These are phyloP conservation scores for Aspergillus sclerotialis DNA, from an alignment of 2,329 filamentous ascomycete species.

Conservation along the genomic window DNA sequence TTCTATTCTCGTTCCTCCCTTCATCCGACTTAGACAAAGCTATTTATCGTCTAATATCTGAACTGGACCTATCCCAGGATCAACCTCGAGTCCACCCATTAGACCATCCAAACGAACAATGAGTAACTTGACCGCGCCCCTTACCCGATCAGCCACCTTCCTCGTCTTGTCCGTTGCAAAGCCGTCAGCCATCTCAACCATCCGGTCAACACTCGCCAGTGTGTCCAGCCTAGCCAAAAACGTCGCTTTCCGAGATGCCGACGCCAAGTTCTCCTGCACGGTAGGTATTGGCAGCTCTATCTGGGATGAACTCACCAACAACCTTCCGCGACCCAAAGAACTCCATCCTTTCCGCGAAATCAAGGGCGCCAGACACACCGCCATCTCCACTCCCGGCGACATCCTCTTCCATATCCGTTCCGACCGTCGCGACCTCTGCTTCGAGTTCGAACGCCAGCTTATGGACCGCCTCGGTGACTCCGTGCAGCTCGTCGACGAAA, in stretches of 20 bases:
- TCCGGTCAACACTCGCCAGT: conserved; percentile 40
- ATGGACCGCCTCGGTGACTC: conserved; percentile 43
- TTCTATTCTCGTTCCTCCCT: no score
- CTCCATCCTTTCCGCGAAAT: conserved; percentile 46
- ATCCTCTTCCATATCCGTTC: conserved; percentile 54
- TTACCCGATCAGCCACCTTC: conserved; percentile 50
- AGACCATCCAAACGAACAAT: neutral
- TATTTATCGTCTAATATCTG: no score
- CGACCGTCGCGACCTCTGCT: conserved; percentile 50
- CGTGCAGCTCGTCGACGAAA: conserved; percentile 46
- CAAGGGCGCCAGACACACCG: conserved; percentile 44
- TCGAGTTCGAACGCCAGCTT: conserved; percentile 53
- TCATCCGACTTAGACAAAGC: no score
- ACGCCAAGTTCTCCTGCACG: conserved; percentile 44
- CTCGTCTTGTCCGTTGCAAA: conserved; percentile 41
- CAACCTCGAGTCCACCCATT: no score
- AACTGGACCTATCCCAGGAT: neutral
- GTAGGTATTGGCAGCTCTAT: conserved; percentile 48
- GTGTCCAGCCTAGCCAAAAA: conserved; percentile 46
- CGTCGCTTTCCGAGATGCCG: conserved; percentile 44
- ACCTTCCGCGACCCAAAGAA: conserved; percentile 42
- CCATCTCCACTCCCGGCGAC: conserved; percentile 51
- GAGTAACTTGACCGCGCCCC: conserved; percentile 30
- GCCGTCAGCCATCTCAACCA: conserved; percentile 31
- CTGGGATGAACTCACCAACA: conserved; percentile 44